Evolutionary conservation across 2,329 filamentous ascomycete species (phyloP), one percentile per base, ranked within the genome.

Genomic region (Colletotrichum sp.): DNA sequence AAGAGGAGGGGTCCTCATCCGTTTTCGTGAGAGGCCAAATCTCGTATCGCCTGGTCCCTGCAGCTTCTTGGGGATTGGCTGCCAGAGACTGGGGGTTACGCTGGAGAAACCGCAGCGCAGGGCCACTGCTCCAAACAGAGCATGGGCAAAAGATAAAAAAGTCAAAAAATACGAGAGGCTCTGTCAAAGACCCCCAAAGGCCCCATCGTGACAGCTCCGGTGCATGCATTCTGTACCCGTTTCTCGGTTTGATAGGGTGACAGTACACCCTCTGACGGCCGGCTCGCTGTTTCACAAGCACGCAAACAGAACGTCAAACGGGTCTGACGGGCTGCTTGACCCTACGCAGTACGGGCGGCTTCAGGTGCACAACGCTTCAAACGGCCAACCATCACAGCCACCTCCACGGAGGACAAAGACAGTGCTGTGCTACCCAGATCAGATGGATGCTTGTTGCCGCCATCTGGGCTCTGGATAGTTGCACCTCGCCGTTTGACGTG

Each of bases 1-100:
- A 69, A 43, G 57, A 48, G 26, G 58, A 52, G 43, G 43, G 43
- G n/a, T 26, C 67, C 18, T 67, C 65, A 69, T 63, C 21, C 28
- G 10, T 58, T 60, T 21, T 52, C 43, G 55, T 32, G 32, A 36
- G 58, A 60, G 43, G 21, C 64, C 57, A 43, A 38, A 68, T 73
- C 70, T 76, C 74, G 70, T 74, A 76, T 74, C 16, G 58, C 74
- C 73, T 69, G 64, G 64, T 75, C 73, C 70, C 64, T 76, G 74
- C 71, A 69, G 48, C 57, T 34, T 43, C 32, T 65, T 71, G 58
- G 48, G 64, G 64, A 74, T 76, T 76, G 74, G 74, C 70, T 69
- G 43, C 34, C 32, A 57, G 21, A 8, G 57, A 75, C 73, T 55
- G 48, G 73, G 61, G 73, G 52, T 26, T 32, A 67, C 68, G 70